Evolutionary conservation across 139 green algal species (phyloP), one percentile per base, ranked within the genome.

Genomic region (Klebsormidium nitens): DNA sequence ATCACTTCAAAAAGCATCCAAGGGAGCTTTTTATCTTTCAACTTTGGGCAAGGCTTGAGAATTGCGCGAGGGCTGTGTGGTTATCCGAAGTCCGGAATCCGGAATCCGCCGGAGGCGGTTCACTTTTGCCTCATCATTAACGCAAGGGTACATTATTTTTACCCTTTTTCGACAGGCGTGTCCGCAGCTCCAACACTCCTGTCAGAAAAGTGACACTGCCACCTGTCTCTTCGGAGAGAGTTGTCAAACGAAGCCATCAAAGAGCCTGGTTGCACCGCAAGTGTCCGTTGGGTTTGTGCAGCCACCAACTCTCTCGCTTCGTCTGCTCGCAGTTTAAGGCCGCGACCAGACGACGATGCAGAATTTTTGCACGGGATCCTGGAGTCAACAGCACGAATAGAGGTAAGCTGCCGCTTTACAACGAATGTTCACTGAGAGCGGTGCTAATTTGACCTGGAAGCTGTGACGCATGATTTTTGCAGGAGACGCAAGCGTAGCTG

Each of bases 321-420:
- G 11, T 63, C 11, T 63, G 32, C 11, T 63, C 11, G 88, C 0
- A 71, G 72, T 3, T 44, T 96, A 56, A 38, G 69, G 36, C 92
- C 91, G 0, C 71, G 74, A n/a, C 68, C 56, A 0, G 72, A 66
- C 6, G 68, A 74, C 50, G 71, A 81, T 47, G 60, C 40, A 0
- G 49, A 66, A 11, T 86, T 78, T 36, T 36, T 82, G 31, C 65
- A 76, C 32, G 90, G 87, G 8, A 78, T 98, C 17, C 65, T 97
- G 2, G 89, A 95, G 71, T 73, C 83, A 31, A 93, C 97, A 5
- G 82, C 92, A 0, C 60, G 68, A 44, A 87, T 95, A 1, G 93
- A 98, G 81, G 66, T 74, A 26, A 36, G 64, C 57, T 42, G 14
- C 5, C 31, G 17, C 44, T 57, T 8, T 14, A 14, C 56, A 64